Base-by-base conservation (phyloP, 2,329 filamentous ascomycete genomes). In the Chaetomium strumarium region DNA sequence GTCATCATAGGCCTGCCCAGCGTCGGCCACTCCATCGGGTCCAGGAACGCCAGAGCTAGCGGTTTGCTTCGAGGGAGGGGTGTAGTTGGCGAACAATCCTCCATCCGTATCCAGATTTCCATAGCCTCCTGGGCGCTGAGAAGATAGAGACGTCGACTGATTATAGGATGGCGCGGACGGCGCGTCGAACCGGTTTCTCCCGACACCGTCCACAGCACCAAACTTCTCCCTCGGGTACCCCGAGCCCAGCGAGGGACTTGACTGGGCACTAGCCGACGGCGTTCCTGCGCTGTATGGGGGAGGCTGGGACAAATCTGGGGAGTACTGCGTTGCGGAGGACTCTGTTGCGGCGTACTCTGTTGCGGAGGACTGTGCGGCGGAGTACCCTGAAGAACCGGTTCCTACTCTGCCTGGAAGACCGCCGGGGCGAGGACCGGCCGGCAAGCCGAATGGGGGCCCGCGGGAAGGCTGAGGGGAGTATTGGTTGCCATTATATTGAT, bases 41-140 rank as follows among this genome's bases (percentile, higher is more conserved):
- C 14, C 12, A 4, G 34, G 12, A 10, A 9, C 10, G 13, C 11
- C 24, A 24, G 52, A 38, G 24, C 11, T 14, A 17, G 31, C n/a
- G 24, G 49, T 12, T 34, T 48, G 50, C 24, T 49, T 40, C 11
- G 29, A 3, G 2, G 46, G 46, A 5, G n/a, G 16, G 2, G 39
- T 39, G 24, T 57, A 55, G 19, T 46, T 44, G 40, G 33, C 49
- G 29, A 55, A 56, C 46, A 50, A 46, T 8, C 20, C 46, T 1
- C 45, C 51, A 5, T 44, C 39, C 3, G 83, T 77, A 53, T 69
- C 80, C 52, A 85, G 69, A 7, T 80, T 80, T 34, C 83, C 82
- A 57, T 85, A 85, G 29, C 81, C 81, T 43, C 79, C 78, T 11
- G 76, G 74, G 12, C 78, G 45, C 17, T 58, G 54, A n/a, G 55